Percentiles rank a stretch among this genome's conserved stretches.
Conservation (phyloP, 352 stramenopile genomes). For the Phytophthora boehmeriae region DNA sequence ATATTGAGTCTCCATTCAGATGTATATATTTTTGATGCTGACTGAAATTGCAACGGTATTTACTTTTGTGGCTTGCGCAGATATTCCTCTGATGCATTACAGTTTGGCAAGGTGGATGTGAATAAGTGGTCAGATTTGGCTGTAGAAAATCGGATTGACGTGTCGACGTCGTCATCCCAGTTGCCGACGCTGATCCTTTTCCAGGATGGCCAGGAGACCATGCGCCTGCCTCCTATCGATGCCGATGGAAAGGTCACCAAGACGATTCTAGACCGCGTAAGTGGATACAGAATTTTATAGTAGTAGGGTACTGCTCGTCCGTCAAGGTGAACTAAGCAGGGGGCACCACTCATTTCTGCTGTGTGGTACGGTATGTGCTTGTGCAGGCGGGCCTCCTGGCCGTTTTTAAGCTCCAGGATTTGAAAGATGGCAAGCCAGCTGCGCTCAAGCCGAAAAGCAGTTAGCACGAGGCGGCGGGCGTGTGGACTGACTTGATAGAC, state of each 20-base stretch:
- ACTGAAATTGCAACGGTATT: background rate
- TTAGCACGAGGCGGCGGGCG: conserved; percentile 3
- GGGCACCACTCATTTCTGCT: conserved; percentile 4
- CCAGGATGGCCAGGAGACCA: conserved; percentile 57
- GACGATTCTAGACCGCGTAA: conserved; percentile 64
- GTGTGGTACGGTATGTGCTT: background rate
- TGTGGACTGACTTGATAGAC: no score
- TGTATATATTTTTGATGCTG: background rate
- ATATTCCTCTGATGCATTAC: conserved; percentile 53
- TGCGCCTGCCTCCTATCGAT: conserved; percentile 63
- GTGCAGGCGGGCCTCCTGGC: conserved; percentile 46
- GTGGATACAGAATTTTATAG: conserved; percentile 1
- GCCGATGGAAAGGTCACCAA: conserved; percentile 59
- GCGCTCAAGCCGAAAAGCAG: conserved; percentile 42
- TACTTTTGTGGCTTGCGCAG: conserved; percentile 23
- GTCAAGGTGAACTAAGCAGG: no score
- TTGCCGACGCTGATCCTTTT: conserved; percentile 81
- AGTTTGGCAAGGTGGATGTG: conserved; percentile 74
- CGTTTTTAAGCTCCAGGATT: conserved; percentile 60
- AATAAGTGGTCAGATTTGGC: conserved; percentile 70
- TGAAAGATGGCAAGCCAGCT: conserved; percentile 57
- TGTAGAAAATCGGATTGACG: conserved; percentile 59
- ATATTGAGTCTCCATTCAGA: background rate
- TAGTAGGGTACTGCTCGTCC: no score
- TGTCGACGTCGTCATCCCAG: conserved; percentile 68